Percentiles rank a stretch among this genome's conserved stretches.
phyloP scores from a whole-genome alignment of 1,284 basidiomycete genomes.

The Pterula multifida region DNA sequence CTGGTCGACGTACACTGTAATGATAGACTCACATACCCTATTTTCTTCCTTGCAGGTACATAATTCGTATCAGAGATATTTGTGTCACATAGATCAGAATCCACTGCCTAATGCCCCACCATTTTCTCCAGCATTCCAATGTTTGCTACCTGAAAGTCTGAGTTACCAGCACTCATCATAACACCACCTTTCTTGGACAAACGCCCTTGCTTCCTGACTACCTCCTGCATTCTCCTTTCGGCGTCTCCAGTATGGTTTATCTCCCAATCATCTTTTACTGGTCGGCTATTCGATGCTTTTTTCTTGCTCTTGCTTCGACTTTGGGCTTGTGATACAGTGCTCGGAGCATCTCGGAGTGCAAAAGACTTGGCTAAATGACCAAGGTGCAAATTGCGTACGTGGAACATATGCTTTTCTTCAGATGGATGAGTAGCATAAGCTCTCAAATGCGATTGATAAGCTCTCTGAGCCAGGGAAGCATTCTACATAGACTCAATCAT shows the following conservation, averaged over 20 bases:
- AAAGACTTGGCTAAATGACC: constrained; percentile 97
- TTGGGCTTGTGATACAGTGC: constrained; percentile 32
- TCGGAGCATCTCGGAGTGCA: constrained; percentile 88
- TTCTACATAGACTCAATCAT: constrained; percentile 36
- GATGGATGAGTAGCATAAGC: constrained; percentile 97
- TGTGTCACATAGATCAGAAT: too few species aligned
- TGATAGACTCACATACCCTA: not conserved
- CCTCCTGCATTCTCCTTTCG: constrained; percentile 80
- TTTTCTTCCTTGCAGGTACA: not conserved
- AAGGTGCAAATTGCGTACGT: constrained; percentile 85
- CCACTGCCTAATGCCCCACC: constrained; percentile 1
- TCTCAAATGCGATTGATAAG: constrained; percentile 86
- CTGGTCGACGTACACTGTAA: not conserved
- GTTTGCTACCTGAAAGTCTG: constrained; percentile 66
- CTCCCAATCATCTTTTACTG: constrained; percentile 13
- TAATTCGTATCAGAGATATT: not conserved
- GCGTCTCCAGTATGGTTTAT: constrained; percentile 42
- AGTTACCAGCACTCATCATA: constrained; percentile 52
- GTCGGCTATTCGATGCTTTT: constrained; percentile 10
- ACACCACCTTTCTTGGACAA: constrained; percentile 71
- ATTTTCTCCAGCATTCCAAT: constrained; percentile 1
- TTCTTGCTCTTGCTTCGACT: constrained; percentile 9
- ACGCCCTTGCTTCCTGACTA: constrained; percentile 79
- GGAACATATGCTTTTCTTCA: constrained; percentile 93
- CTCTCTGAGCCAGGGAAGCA: constrained; percentile 67